Evolutionary conservation across 352 stramenopile genomes (phyloP).

Genomic region (Pythium biforme): DNA sequence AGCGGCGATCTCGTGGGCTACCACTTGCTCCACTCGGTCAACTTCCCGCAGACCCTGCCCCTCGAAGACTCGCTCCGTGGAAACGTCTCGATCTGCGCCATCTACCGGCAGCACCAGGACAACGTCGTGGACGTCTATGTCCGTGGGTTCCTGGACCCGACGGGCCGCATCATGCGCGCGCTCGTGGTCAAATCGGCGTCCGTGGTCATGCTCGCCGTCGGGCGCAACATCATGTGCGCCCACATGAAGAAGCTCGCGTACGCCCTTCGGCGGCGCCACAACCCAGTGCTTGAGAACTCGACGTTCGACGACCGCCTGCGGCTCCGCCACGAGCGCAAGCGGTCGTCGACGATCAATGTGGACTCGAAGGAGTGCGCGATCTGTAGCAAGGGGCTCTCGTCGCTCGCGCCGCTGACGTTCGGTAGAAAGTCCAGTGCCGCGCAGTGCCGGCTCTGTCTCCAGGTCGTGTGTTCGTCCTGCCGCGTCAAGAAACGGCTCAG

Average conservation of each 20-base stretch:
- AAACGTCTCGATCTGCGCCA: constrained; percentile 47
- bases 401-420: constrained; percentile 20
- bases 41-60: constrained; percentile 43
- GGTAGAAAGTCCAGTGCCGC: constrained; percentile 4
- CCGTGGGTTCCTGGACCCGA: constrained; percentile 38
- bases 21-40: constrained; percentile 61
- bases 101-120: constrained; percentile 52
- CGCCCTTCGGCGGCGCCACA: constrained; percentile 21
- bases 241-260: constrained; percentile 53
- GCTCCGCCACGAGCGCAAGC: constrained; percentile 18
- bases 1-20: constrained; percentile 56
- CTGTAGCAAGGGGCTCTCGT: constrained; percentile 21
- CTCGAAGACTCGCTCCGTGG: constrained; percentile 44
- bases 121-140: constrained; percentile 51
- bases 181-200: constrained; percentile 47
- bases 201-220: constrained; percentile 42
- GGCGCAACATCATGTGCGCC: constrained; percentile 44
- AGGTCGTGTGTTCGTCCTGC: constrained; percentile 24
- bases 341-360: neutral
- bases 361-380: constrained; percentile 18
- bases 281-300: neutral
- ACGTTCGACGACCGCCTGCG: constrained; percentile 18
- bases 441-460: constrained; percentile 26
- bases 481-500: constrained; percentile 29
- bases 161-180: constrained; percentile 41